Conservation (phyloP, 306 rosid genomes). For the Trifolium pratense region DNA sequence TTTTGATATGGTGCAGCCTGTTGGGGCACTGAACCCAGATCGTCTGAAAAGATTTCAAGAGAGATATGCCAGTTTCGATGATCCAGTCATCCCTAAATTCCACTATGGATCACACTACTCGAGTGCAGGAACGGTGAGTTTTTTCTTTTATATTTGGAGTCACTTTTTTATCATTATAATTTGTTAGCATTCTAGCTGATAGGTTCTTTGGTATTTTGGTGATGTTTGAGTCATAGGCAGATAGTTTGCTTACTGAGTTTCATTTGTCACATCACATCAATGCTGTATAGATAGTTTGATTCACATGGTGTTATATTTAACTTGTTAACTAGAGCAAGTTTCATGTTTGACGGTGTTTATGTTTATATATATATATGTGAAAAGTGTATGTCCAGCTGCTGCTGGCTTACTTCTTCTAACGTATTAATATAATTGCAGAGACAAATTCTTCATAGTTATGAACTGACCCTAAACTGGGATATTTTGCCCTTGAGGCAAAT, state of each 20-base stretch:
- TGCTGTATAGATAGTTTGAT: conserved; percentile 29
- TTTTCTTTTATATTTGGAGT: conserved; percentile 24
- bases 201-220: conserved; percentile 18
- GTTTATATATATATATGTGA: not conserved
- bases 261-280: conserved; percentile 24
- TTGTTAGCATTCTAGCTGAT: conserved; percentile 12
- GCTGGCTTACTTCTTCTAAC: conserved; percentile 18
- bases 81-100: conserved; percentile 95
- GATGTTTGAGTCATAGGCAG: conserved; percentile 17
- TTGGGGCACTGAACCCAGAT: conserved; percentile 83
- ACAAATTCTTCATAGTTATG: not conserved
- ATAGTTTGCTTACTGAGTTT: conserved; percentile 20
- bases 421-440: not conserved
- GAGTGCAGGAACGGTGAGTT: conserved; percentile 96
- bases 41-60: conserved; percentile 88
- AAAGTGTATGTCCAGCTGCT: not conserved
- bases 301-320: not conserved
- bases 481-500: not conserved
- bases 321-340: conserved; percentile 15
- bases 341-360: conserved; percentile 23
- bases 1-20: conserved; percentile 67
- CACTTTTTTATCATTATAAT: conserved; percentile 29
- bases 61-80: conserved; percentile 94
- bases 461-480: conserved; percentile 13
- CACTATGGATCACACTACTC: conserved; percentile 99